Base-by-base conservation (phyloP, 1,139 yeast genomes). In the Komagataea norvegica region DNA sequence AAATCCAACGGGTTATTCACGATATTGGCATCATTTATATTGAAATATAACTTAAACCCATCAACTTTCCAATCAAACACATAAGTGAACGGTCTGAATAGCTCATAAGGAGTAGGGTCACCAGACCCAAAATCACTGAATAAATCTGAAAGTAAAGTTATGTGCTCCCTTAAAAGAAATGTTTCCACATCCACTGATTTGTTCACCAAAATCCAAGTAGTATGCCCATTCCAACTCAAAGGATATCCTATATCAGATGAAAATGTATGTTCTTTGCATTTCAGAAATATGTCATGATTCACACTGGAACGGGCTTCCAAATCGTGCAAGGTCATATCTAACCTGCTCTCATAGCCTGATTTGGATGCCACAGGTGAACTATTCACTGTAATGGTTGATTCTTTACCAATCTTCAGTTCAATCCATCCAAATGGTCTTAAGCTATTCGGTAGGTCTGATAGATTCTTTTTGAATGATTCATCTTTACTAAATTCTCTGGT, bases 1-100 rank as follows among this genome's bases (percentile, higher is more conserved):
- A 83, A 78, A 55, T 88, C 96, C 31, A 88, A 64, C 0, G 97
- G 95, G 50, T 87, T 85, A 57, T 87, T 83, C 51, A 91, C 81
- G 51, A 91, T 85, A 54, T 91, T 91, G 29, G 77, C 74, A 52
- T 87, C 95, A 56, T 91, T 91, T 20, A 87, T 82, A 56, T 88
- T 89, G 42, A 89, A 61, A 54, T 65, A 83, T 9, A 89, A 59
- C 29, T 75, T 71, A 51, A 81, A 82, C 26, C 75, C 69, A 10
- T 64, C 51, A 25, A 72, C 52, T 5, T 67, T 61, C 94, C 95
- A 84, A 25, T 69, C 65, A 22, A 87, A 49, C 1, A 60, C 55
- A 54, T 87, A 87, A 5, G 67, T 60, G 43, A 79, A 79, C 0
- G 95, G 93, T 21, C 91, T 68, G 56, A 84, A 86, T 17, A 74